Conservation (phyloP, 1,139 yeast species). For the Sugiyamaella xylanicola region DNA sequence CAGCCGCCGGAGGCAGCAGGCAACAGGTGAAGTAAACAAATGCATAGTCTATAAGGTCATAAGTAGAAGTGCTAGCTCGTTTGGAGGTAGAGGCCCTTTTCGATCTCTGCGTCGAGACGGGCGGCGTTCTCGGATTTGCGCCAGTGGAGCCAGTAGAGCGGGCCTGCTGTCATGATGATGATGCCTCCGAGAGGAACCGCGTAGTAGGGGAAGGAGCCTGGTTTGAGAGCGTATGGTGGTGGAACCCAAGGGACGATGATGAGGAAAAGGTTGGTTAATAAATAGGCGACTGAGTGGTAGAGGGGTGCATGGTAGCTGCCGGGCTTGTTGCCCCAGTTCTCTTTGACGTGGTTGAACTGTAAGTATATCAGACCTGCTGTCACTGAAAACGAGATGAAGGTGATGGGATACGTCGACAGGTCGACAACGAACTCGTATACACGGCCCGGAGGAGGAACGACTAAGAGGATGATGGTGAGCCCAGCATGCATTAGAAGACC, state of each 20-base stretch:
- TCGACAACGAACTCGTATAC: slow-evolving; percentile 75
- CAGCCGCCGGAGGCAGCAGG: neutral
- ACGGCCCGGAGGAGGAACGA: slow-evolving; percentile 75
- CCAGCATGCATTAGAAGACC: slow-evolving; percentile 56
- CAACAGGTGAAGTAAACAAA: neutral
- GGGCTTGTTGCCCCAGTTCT: slow-evolving; percentile 52
- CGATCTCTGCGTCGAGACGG: slow-evolving; percentile 25
- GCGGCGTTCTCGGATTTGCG: slow-evolving; percentile 26
- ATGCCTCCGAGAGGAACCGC: slow-evolving; percentile 60
- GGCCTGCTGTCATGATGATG: slow-evolving; percentile 52
- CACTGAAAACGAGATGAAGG: slow-evolving; percentile 66
- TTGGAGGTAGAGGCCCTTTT: slow-evolving; percentile 22
- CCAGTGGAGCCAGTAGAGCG: slow-evolving; percentile 45
- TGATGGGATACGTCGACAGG: slow-evolving; percentile 72
- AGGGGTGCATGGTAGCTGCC: slow-evolving; percentile 36
- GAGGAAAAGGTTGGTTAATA: slow-evolving; percentile 54
- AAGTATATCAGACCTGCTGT: slow-evolving; percentile 72
- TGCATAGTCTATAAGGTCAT: slow-evolving; percentile 1
- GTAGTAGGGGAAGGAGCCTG: slow-evolving; percentile 53
- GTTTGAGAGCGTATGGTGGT: slow-evolving; percentile 43
- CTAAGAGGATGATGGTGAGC: slow-evolving; percentile 53
- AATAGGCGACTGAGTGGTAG: slow-evolving; percentile 44
- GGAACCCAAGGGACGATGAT: slow-evolving; percentile 61
- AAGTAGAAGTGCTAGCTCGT: neutral
- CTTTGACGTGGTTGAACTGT: slow-evolving; percentile 52